These are phyloP conservation scores for Fusarium caatingaense DNA, from an alignment of 2,329 filamentous ascomycete genomes.

Conservation along the genomic window DNA sequence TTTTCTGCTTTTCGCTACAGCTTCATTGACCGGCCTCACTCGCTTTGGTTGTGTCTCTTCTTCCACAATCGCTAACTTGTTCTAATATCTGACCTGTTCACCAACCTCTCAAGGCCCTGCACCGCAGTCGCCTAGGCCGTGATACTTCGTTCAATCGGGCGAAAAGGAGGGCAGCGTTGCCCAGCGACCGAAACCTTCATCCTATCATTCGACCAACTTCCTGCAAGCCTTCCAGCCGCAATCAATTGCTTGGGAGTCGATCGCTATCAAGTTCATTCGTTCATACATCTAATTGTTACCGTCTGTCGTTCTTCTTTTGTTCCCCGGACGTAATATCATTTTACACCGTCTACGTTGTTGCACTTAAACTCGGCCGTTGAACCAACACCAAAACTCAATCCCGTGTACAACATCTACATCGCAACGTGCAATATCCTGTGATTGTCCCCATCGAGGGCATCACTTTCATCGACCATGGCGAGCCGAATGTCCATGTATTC, in stretches of 20 bases:
- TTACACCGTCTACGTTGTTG: constrained; percentile 9
- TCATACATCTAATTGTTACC: constrained; percentile 28
- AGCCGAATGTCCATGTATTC: constrained; percentile 78
- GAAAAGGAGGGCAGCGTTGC: constrained; percentile 49
- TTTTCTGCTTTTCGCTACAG: constrained; percentile 32
- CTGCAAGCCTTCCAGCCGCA: constrained; percentile 28
- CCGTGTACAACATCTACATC: constrained; percentile 29
- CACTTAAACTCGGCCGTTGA: constrained; percentile 25
- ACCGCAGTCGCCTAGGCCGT: constrained; percentile 26
- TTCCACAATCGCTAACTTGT: constrained; percentile 51
- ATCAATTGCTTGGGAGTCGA: constrained; percentile 19
- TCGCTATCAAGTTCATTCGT: constrained; percentile 29
- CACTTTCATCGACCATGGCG: constrained; percentile 61
- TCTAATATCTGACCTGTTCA: constrained; percentile 21
- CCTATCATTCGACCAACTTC: constrained; percentile 32
- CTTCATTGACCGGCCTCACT: constrained; percentile 62
- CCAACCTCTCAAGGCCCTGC: constrained; percentile 20
- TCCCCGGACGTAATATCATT: constrained; percentile 8
- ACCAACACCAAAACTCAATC: constrained; percentile 9
- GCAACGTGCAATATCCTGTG: constrained; percentile 45
- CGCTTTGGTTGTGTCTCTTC: constrained; percentile 64
- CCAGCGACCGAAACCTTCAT: constrained; percentile 44
- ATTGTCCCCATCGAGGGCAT: constrained; percentile 55
- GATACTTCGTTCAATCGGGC: constrained; percentile 30
- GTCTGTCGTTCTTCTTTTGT: constrained; percentile 26